Evolutionary conservation across 306 rosid genomes (phyloP).

Genomic region (Gynostemma pentaphyllum): DNA sequence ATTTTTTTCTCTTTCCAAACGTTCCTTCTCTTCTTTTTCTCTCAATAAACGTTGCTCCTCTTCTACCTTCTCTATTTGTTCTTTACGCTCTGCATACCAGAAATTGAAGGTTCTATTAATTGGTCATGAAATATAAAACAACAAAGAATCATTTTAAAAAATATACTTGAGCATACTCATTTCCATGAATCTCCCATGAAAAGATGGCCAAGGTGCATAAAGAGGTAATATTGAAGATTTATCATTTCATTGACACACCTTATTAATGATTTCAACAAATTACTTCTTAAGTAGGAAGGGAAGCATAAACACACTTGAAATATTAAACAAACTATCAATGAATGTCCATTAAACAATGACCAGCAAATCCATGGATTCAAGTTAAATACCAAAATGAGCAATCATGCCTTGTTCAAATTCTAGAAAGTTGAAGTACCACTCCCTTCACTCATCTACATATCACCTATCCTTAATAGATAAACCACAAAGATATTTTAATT

Average conservation of each 20-base stretch:
- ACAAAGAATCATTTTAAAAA: background rate
- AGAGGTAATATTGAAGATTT: background rate
- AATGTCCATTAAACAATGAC: background rate
- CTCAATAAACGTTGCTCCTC: constrained; percentile 71
- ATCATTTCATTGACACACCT: background rate
- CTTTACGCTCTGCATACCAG: constrained; percentile 65
- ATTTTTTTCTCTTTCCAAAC: constrained; percentile 44
- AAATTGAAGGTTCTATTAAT: background rate
- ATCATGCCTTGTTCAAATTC: background rate
- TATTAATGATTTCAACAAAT: background rate
- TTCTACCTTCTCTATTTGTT: constrained; percentile 87
- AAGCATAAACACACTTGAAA: background rate
- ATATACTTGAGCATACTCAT: background rate
- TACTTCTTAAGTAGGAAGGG: background rate
- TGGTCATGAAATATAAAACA: background rate
- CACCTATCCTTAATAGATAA: background rate
- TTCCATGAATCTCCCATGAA: background rate
- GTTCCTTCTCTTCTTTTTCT: constrained; percentile 42
- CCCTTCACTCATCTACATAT: background rate
- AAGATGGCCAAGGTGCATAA: background rate
- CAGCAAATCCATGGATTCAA: background rate
- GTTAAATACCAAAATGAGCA: background rate
- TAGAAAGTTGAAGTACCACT: background rate
- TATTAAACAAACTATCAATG: background rate
- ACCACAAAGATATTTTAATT: no score